A percentile compares a stretch with the other conserved stretches of the same genome.
Conservation (phyloP, 1,284 basidiomycete species). For the Volvariella surrecta region DNA sequence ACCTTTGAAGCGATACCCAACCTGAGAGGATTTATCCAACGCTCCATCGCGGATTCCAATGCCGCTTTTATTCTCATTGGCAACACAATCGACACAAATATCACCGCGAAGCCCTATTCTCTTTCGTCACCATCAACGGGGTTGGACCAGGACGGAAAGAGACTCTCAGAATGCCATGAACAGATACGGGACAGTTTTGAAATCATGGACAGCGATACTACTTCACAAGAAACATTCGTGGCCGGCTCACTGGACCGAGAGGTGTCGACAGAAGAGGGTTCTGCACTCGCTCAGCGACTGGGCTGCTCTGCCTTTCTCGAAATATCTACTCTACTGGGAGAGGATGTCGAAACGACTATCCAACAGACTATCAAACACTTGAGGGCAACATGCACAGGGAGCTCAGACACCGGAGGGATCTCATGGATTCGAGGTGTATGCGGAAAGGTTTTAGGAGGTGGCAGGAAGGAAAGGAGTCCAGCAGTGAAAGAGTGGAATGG, state of each 20-base stretch:
- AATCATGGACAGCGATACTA: no score
- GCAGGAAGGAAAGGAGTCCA: no score
- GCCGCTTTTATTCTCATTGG: constrained; percentile 18
- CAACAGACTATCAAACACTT: not conserved
- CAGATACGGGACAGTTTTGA: no score
- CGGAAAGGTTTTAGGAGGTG: no score
- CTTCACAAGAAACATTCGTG: no score
- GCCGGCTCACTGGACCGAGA: no score
- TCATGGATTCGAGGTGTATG: not conserved
- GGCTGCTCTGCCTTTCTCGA: constrained; percentile 13
- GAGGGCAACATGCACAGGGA: not conserved
- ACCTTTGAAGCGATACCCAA: constrained; percentile 11
- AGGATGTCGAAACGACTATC: not conserved
- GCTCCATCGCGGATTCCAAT: constrained; percentile 1
- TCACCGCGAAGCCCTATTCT: no score
- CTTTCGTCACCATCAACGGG: no score
- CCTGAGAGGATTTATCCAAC: constrained; percentile 14
- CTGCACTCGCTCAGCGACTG: constrained; percentile 15
- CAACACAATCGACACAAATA: constrained; percentile 15
- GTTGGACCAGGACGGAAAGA: no score
- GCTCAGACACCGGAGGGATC: not conserved
- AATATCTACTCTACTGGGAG: not conserved
- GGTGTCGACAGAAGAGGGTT: constrained; percentile 15
- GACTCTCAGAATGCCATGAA: no score
- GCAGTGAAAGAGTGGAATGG: no score